phyloP scores from a whole-genome alignment of 768 basidiomycete genomes.

The Favolaschia claudopus region DNA sequence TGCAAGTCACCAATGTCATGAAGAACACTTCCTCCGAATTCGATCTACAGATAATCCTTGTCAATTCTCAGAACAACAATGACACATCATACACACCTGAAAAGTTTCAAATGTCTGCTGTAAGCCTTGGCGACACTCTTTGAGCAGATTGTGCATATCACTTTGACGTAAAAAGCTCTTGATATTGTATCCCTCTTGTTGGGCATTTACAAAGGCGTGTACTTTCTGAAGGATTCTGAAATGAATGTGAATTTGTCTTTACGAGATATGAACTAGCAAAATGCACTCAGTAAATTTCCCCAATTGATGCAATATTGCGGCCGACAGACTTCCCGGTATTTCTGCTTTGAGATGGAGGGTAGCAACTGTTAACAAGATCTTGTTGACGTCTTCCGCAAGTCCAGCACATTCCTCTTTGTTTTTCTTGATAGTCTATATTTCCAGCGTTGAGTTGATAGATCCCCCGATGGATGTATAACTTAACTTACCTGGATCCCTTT shows the following conservation, averaged over 20 bases:
- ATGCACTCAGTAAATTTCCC: neutral
- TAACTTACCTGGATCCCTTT: no score
- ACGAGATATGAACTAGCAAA: no score
- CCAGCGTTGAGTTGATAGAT: no score
- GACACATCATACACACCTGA: neutral
- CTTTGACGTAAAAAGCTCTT: neutral
- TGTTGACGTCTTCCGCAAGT: neutral
- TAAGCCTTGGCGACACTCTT: neutral
- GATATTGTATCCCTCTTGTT: constrained; percentile 1
- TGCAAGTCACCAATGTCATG: neutral
- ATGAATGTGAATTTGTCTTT: neutral
- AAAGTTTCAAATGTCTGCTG: neutral
- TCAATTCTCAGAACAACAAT: neutral
- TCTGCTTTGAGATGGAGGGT: neutral
- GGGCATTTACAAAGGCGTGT: neutral
- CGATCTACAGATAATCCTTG: neutral
- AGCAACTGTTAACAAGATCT: neutral
- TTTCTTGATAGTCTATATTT: neutral
- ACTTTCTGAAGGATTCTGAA: neutral
- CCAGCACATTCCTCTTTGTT: neutral
- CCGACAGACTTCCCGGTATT: neutral
- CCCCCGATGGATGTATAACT: no score
- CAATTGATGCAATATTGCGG: neutral
- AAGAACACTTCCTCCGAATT: neutral
- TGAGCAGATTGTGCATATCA: neutral